Conservation (phyloP, 2,329 filamentous ascomycete genomes). For the Sporothrix inflata region DNA sequence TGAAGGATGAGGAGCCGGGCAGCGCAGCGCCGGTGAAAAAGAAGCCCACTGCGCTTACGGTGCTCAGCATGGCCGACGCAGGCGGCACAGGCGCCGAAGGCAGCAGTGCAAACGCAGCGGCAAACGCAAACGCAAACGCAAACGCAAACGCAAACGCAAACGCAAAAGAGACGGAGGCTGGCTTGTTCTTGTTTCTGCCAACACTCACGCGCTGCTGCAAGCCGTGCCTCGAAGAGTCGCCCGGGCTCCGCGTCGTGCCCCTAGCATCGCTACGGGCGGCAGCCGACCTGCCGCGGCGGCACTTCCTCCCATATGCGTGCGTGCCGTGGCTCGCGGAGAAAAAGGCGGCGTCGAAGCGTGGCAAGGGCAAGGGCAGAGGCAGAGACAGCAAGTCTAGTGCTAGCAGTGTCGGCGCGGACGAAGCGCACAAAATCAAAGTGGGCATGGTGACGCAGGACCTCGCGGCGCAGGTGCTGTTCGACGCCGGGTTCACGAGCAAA, state of each 20-base stretch:
- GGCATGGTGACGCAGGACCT: constrained; percentile 16
- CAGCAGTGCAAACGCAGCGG: background rate
- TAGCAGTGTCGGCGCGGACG: background rate
- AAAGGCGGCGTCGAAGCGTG: background rate
- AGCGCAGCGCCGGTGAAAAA: background rate
- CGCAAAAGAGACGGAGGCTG: constrained; percentile 7
- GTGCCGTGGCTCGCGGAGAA: background rate
- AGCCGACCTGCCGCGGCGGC: background rate
- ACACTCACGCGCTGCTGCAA: constrained; percentile 29
- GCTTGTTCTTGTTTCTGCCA: constrained; percentile 24
- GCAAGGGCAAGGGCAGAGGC: background rate
- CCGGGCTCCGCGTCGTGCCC: background rate
- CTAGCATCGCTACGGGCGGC: background rate
- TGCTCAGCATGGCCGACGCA: background rate
- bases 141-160: background rate
- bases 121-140: no score
- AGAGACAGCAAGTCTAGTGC: background rate
- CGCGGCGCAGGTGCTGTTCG: background rate
- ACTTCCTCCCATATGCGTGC: background rate
- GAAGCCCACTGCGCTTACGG: background rate
- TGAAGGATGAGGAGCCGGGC: background rate
- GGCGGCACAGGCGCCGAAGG: background rate
- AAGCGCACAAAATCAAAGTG: background rate
- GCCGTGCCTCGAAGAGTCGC: constrained; percentile 28
- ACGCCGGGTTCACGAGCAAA: background rate